Evolutionary conservation across 1,139 yeast species (phyloP), one percentile per base, ranked within the genome.

Genomic region (Hyphopichia burtonii): DNA sequence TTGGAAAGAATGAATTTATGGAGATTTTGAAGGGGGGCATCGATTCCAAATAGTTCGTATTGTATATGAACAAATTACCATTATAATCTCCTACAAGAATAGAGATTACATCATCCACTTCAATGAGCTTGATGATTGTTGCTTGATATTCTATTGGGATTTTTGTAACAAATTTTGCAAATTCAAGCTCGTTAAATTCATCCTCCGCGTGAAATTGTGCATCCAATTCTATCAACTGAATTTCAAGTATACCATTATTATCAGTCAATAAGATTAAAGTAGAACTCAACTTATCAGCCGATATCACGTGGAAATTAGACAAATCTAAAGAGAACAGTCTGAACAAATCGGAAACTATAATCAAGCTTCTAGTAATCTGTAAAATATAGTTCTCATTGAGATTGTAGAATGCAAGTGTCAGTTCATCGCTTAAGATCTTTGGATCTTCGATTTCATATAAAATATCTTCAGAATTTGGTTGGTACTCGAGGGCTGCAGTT

Each of bases 401-500:
- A 14, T 43, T 47, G 3, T 44, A 44, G 25, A 52, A 48, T 34
- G 42, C 49, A n/a, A 55, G 28, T 12, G 56, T 54, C 16, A 36
- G 44, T 23, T 43, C 49, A 19, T 47, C 44, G 3, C 43, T 25
- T 7, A 46, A 37, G 2, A 61, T 42, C 7, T 40, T 45, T 1
- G 59, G 51, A 8, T 55, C 56, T 33, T 57, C 62, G 10, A 68
- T 56, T 40, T 67, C 71, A 4, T 56, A 44, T 34, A 66, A 47
- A 1, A 53, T 53, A 9, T 59, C 61, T 1, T 47, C 46, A 3
- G 37, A 36, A 10, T 45, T 40, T 31, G 43, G 45, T 22, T 58
- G 64, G 39, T 55, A 60, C 45, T 69, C 74, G 14, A 71, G 54
- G 1, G 74, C 50, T 7, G 63, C 42, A 0, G 78, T 66, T 41